These are phyloP conservation scores for Phytophthora aleatoria DNA, from an alignment of 352 stramenopile species.

Conservation along the genomic window DNA sequence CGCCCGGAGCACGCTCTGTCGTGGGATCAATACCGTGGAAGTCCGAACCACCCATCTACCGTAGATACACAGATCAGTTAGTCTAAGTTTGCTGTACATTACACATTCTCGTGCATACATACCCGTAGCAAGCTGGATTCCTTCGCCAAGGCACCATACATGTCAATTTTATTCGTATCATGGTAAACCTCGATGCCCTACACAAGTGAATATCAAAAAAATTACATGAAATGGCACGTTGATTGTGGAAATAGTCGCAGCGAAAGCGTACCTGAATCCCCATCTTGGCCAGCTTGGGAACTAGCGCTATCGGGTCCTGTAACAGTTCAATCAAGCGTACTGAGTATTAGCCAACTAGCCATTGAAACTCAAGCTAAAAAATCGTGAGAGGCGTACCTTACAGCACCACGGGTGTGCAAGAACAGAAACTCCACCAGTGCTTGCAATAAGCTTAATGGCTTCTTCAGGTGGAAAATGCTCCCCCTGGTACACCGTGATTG, in stretches of 20 bases:
- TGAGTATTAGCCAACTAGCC: not conserved
- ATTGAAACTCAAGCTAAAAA: not conserved
- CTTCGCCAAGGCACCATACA: slow-evolving; percentile 76
- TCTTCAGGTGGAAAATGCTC: slow-evolving; percentile 86
- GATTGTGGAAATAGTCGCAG: not conserved
- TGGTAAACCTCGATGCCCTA: slow-evolving; percentile 87
- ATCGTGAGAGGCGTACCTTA: slow-evolving; percentile 45
- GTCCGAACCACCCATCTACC: slow-evolving; percentile 78
- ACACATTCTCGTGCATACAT: slow-evolving; percentile 6
- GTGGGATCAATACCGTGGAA: slow-evolving; percentile 83
- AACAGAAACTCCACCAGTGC: slow-evolving; percentile 76
- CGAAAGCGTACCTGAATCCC: slow-evolving; percentile 67
- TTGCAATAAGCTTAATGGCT: slow-evolving; percentile 86
- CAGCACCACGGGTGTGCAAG: slow-evolving; percentile 88
- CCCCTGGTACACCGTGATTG: slow-evolving; percentile 38
- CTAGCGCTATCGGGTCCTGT: slow-evolving; percentile 69
- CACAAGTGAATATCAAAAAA: not conserved
- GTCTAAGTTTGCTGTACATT: not conserved
- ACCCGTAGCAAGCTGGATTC: slow-evolving; percentile 78
- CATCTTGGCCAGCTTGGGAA: slow-evolving; percentile 72
- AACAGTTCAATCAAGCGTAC: not conserved
- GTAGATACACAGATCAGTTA: slow-evolving; percentile 10
- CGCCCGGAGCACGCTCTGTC: slow-evolving; percentile 72
- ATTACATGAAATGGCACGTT: slow-evolving; percentile 3
- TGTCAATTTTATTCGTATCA: slow-evolving; percentile 80